phyloP scores from a whole-genome alignment of 2,329 filamentous ascomycete genomes.

The Alternaria infectoria region DNA sequence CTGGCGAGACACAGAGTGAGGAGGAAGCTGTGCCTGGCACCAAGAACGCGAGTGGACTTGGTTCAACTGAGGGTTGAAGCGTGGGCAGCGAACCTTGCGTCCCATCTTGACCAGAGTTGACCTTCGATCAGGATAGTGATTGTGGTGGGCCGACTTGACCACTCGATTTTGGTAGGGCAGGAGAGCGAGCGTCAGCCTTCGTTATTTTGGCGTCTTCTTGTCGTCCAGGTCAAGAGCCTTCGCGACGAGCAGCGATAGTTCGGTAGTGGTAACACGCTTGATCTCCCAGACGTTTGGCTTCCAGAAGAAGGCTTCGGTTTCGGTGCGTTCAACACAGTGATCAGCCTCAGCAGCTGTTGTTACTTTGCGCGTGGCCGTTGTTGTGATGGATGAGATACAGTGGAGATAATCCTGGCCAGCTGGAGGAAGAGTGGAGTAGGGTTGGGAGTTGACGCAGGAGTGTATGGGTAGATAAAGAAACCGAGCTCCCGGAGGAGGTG shows the following conservation, averaged over 20 bases:
- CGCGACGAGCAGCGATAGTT: conserved; percentile 19
- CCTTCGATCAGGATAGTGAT: conserved; percentile 10
- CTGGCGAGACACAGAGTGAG: conserved; percentile 61
- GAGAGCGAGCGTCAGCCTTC: conserved; percentile 12
- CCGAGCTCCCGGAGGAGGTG: neutral
- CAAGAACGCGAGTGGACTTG: neutral
- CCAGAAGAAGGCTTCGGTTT: conserved; percentile 7
- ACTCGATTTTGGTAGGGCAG: conserved; percentile 29
- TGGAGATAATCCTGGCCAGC: neutral
- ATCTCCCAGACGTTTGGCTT: conserved; percentile 8
- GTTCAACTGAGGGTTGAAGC: neutral
- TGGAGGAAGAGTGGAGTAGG: neutral
- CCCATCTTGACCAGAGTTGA: conserved; percentile 26
- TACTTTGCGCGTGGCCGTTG: conserved; percentile 10
- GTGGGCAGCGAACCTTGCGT: conserved; percentile 16
- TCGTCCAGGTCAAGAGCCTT: conserved; percentile 18
- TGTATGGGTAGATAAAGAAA: neutral
- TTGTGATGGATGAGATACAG: neutral
- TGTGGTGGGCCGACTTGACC: conserved; percentile 19
- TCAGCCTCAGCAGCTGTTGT: neutral
- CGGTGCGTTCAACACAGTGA: neutral
- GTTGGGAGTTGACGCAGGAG: neutral
- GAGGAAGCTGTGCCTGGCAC: neutral
- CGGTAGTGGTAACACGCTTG: neutral
- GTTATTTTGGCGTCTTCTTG: conserved; percentile 6